These are phyloP conservation scores for Talaromyces marneffei DNA, from an alignment of 2,329 filamentous ascomycete species.

Conservation along the genomic window DNA sequence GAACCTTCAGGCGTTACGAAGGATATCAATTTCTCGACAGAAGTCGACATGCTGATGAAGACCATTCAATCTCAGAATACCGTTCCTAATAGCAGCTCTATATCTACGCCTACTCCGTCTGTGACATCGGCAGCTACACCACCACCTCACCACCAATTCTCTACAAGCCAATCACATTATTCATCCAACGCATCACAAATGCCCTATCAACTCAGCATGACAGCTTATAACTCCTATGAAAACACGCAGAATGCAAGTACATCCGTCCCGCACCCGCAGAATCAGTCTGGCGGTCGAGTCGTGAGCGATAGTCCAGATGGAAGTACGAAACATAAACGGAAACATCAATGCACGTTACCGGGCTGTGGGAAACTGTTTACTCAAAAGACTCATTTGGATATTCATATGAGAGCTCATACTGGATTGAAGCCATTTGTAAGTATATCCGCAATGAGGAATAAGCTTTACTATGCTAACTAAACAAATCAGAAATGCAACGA, in stretches of 20 bases:
- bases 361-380: slow-evolving; percentile 76
- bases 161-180: slow-evolving; percentile 28
- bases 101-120: slow-evolving; percentile 16
- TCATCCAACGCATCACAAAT: slow-evolving; percentile 19
- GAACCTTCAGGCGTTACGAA: slow-evolving; percentile 14
- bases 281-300: background rate
- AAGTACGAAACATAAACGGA: slow-evolving; percentile 47
- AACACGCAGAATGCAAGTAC: slow-evolving; percentile 27
- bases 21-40: slow-evolving; percentile 66
- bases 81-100: background rate
- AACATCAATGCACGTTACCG: slow-evolving; percentile 67
- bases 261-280: slow-evolving; percentile 22
- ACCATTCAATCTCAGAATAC: slow-evolving; percentile 60
- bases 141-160: slow-evolving; percentile 25
- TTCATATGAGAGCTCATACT: slow-evolving; percentile 81
- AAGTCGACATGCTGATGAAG: slow-evolving; percentile 83
- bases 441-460: background rate
- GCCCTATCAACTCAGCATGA: slow-evolving; percentile 16
- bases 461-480: background rate
- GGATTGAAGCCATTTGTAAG: slow-evolving; percentile 85
- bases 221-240: slow-evolving; percentile 20
- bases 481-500: slow-evolving; percentile 60
- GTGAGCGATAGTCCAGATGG: slow-evolving; percentile 14
- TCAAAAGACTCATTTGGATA: slow-evolving; percentile 89
- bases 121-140: slow-evolving; percentile 20